A percentile compares a stretch with the other conserved stretches of the same genome.
These are phyloP conservation scores for Geum urbanum DNA, from an alignment of 306 rosid genomes.

Conservation along the genomic window DNA sequence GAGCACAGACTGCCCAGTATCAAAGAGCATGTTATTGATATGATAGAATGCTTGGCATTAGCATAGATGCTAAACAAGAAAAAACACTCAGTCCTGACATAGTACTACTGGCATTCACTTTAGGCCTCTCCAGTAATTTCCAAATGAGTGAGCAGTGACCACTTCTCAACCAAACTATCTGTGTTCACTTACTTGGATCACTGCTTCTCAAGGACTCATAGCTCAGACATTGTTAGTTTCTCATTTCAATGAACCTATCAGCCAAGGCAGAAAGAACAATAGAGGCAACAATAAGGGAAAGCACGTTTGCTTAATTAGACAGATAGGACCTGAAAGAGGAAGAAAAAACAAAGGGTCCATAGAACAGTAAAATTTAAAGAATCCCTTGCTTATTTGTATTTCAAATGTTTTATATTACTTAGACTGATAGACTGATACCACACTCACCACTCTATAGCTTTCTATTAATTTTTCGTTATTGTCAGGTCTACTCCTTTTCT, in stretches of 20 bases:
- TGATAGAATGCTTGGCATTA: not conserved
- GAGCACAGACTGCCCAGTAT: not conserved
- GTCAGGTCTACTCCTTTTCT: not conserved
- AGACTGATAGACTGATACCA: too few species aligned
- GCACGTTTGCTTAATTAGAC: not conserved
- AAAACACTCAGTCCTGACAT: not conserved
- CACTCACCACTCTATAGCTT: not conserved
- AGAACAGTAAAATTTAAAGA: not conserved
- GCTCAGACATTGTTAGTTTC: slow-evolving; percentile 6
- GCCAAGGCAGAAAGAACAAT: not conserved
- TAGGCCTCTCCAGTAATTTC: slow-evolving; percentile 10
- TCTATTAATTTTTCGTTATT: not conserved
- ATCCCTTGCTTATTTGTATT: not conserved
- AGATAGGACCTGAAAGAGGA: not conserved
- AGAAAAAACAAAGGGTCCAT: not conserved
- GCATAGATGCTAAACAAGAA: not conserved
- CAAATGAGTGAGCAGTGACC: not conserved
- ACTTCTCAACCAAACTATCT: slow-evolving; percentile 3
- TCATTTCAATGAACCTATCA: not conserved
- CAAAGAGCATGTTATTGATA: slow-evolving; percentile 12
- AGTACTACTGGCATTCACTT: not conserved
- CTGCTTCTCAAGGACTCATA: not conserved
- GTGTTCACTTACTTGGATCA: slow-evolving; percentile 2
- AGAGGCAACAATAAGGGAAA: not conserved
- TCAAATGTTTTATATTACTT: not conserved